A percentile compares a stretch with the other conserved stretches of the same genome.
phyloP scores from a whole-genome alignment of 1,284 basidiomycete species.

The Ceratobasidium sp. region DNA sequence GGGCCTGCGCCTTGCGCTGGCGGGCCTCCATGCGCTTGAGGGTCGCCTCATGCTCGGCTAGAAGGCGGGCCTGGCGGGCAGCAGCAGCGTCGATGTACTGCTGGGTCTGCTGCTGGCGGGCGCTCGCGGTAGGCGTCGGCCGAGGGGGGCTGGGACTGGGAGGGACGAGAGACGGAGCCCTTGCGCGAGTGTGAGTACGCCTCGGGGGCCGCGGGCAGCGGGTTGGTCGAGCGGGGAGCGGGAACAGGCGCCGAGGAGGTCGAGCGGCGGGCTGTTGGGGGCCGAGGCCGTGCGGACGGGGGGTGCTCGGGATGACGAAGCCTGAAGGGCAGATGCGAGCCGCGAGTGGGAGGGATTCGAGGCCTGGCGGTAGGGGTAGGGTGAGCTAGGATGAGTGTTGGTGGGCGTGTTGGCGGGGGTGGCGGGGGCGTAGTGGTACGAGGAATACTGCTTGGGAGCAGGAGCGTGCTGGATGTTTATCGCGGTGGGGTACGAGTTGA shows the following conservation, averaged over 20 bases:
- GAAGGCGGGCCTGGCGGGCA: slow-evolving; percentile 34
- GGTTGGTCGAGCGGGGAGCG: slow-evolving; percentile 18
- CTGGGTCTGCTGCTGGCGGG: slow-evolving; percentile 8
- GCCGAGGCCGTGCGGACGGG: slow-evolving; percentile 24
- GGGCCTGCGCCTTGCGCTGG: slow-evolving; percentile 35
- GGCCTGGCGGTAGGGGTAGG: slow-evolving; percentile 5
- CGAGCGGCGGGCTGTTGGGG: slow-evolving; percentile 9
- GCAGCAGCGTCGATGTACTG: slow-evolving; percentile 2
- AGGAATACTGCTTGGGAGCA: slow-evolving; percentile 2
- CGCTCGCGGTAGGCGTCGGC: neutral
- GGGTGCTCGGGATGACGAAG: neutral
- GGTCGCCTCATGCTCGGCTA: slow-evolving; percentile 35
- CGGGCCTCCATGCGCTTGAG: slow-evolving; percentile 37
- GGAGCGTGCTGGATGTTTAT: slow-evolving; percentile 36
- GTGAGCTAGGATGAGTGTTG: slow-evolving; percentile 24
- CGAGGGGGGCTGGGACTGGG: slow-evolving; percentile 8
- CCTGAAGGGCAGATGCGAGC: slow-evolving; percentile 16
- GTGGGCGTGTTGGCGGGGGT: slow-evolving; percentile 28
- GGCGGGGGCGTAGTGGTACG: slow-evolving; percentile 19
- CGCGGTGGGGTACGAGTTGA: slow-evolving; percentile 38
- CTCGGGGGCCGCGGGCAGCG: slow-evolving; percentile 23
- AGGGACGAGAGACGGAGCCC: slow-evolving; percentile 30
- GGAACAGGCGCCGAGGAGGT: slow-evolving; percentile 20
- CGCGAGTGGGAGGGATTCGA: slow-evolving; percentile 26
- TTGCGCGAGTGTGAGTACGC: slow-evolving; percentile 30